Evolutionary conservation across 306 rosid genomes (phyloP).

Genomic region (Alnus glutinosa): DNA sequence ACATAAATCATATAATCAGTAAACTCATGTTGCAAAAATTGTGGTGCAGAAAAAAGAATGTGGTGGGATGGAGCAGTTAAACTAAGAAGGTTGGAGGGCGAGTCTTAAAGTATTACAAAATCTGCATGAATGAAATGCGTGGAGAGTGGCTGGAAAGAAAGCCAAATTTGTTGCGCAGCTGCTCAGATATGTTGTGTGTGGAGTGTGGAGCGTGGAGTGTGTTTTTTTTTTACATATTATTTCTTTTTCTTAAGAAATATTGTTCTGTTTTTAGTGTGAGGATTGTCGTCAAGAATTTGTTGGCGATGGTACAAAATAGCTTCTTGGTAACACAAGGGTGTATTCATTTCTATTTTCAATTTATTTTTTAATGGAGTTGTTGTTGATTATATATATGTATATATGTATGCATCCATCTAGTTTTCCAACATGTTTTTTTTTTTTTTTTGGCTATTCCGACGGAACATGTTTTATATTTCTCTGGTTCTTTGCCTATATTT

Average conservation of each 20-base stretch:
- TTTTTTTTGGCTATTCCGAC: too few species aligned
- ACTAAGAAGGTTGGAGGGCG: neutral
- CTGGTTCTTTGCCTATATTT: too few species aligned
- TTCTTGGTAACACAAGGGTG: neutral
- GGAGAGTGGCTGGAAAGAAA: neutral
- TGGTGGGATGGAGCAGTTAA: neutral
- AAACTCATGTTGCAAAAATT: neutral
- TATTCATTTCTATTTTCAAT: conserved; percentile 2
- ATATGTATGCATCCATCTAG: too few species aligned
- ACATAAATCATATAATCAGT: neutral
- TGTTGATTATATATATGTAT: neutral
- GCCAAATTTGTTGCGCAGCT: neutral
- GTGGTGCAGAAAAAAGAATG: neutral
- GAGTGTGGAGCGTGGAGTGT: neutral
- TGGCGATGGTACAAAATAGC: neutral
- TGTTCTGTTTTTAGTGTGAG: neutral
- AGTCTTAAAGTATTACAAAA: neutral
- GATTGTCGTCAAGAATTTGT: neutral
- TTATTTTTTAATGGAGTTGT: neutral
- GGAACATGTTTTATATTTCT: too few species aligned
- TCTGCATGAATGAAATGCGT: neutral
- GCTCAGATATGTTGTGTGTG: neutral
- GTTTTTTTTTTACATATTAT: neutral
- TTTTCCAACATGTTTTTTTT: too few species aligned
- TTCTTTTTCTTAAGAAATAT: neutral